Evolutionary conservation across 2,329 filamentous ascomycete species (phyloP).

Genomic region (Remersonia thermophila): DNA sequence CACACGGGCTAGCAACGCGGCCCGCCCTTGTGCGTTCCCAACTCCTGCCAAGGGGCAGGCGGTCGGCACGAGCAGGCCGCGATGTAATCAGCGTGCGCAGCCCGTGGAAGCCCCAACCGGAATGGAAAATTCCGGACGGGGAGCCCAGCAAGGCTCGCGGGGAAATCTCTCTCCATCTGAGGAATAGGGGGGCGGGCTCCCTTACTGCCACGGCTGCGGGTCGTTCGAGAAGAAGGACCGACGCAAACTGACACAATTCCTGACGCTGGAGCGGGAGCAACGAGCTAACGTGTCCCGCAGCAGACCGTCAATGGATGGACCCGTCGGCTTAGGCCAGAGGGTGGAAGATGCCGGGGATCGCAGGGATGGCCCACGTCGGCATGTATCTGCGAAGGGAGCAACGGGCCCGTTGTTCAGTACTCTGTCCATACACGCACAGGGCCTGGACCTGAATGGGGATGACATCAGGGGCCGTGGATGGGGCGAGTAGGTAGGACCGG

Average conservation of each 20-base stretch:
- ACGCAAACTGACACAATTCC: constrained; percentile 37
- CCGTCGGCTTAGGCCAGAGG: constrained; percentile 14
- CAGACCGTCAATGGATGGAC: constrained; percentile 25
- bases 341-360: constrained; percentile 22
- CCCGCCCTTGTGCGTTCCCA: constrained; percentile 7
- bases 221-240: constrained; percentile 24
- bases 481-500: constrained; percentile 1
- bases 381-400: constrained; percentile 29
- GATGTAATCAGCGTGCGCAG: constrained; percentile 12
- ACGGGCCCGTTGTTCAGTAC: constrained; percentile 18
- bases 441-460: constrained; percentile 8
- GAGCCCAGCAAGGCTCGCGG: constrained; percentile 8
- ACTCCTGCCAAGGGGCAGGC: constrained; percentile 10
- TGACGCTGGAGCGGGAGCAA: constrained; percentile 42
- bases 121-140: constrained; percentile 6
- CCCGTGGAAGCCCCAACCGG: constrained; percentile 12
- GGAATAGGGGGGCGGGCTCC: constrained; percentile 12
- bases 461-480: constrained; percentile 11
- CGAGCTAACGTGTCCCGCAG: constrained; percentile 54
- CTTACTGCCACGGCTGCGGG: constrained; percentile 41
- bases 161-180: background rate
- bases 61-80: background rate
- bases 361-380: constrained; percentile 24
- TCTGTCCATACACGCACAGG: constrained; percentile 3
- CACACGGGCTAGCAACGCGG: constrained; percentile 1